A percentile compares a stretch with the other conserved stretches of the same genome.
Conservation (phyloP, 116 monocot genomes). For the Trichopus zeylanicus region DNA sequence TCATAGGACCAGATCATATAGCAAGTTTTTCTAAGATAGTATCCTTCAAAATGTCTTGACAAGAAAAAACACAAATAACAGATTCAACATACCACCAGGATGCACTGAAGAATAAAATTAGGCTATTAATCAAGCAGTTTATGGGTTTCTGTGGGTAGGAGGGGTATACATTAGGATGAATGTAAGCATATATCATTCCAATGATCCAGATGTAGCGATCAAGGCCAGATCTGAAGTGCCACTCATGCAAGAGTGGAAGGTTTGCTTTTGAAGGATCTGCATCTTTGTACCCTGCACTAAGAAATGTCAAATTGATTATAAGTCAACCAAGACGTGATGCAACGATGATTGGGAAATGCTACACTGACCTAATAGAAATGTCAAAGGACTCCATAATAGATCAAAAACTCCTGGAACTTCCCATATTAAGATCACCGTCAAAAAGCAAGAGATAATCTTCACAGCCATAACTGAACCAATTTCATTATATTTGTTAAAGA, state of each 20-base stretch:
- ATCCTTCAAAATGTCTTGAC: too few species aligned
- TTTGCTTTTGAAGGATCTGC: conserved; percentile 59
- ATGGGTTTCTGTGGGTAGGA: too few species aligned
- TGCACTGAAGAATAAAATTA: too few species aligned
- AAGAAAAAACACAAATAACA: too few species aligned
- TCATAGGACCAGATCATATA: too few species aligned
- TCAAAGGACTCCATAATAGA: conserved; percentile 71
- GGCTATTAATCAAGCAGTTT: too few species aligned
- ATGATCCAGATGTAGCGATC: too few species aligned
- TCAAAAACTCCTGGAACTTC: conserved; percentile 95
- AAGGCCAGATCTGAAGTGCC: conserved; percentile 79
- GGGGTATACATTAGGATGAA: conserved; percentile 65
- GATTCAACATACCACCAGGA: too few species aligned
- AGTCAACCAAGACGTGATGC: not conserved
- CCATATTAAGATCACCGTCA: conserved; percentile 81
- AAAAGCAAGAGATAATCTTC: conserved; percentile 64
- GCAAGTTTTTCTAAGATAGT: too few species aligned
- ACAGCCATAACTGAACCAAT: conserved; percentile 70
- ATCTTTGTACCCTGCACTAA: conserved; percentile 54
- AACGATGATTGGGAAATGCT: not conserved
- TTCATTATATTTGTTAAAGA: conserved; percentile 93
- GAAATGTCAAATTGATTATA: not conserved
- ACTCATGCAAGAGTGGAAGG: conserved; percentile 54
- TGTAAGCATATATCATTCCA: conserved; percentile 97
- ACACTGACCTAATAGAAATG: conserved; percentile 67